phyloP scores from a whole-genome alignment of 177 flowering plant species.

The Vitis hybrid region DNA sequence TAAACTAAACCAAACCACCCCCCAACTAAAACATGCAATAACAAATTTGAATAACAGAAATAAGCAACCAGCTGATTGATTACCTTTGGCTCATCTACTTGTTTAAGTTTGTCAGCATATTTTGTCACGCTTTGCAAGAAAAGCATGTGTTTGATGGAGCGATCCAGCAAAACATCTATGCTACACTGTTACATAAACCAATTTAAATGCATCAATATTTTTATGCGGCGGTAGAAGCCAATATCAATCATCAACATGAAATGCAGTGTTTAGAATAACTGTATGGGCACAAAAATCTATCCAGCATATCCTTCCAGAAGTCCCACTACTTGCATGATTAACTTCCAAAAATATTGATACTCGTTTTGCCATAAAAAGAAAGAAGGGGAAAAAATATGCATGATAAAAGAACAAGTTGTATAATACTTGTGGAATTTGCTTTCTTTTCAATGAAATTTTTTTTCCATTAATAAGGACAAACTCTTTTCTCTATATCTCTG shows the following conservation, averaged over 20 bases:
- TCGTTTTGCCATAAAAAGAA: no score
- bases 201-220: conserved; percentile 5
- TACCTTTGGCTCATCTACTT: conserved; percentile 66
- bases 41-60: background rate
- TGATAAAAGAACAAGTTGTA: no score
- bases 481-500: background rate
- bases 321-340: background rate
- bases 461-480: background rate
- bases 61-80: background rate
- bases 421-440: background rate
- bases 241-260: background rate
- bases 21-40: background rate
- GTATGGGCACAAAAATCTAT: background rate
- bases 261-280: background rate
- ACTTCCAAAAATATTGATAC: no score
- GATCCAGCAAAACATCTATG: conserved; percentile 79
- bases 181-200: conserved; percentile 60
- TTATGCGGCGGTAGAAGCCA: background rate
- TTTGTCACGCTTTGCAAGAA: conserved; percentile 80
- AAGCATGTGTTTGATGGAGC: conserved; percentile 76
- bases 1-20: background rate
- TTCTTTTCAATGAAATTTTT: background rate
- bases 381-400: no score
- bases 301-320: background rate
- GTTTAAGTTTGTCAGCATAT: conserved; percentile 68